Evolutionary conservation across 2,329 filamentous ascomycete species (phyloP).

Genomic region (Aurifilum marmelostoma): DNA sequence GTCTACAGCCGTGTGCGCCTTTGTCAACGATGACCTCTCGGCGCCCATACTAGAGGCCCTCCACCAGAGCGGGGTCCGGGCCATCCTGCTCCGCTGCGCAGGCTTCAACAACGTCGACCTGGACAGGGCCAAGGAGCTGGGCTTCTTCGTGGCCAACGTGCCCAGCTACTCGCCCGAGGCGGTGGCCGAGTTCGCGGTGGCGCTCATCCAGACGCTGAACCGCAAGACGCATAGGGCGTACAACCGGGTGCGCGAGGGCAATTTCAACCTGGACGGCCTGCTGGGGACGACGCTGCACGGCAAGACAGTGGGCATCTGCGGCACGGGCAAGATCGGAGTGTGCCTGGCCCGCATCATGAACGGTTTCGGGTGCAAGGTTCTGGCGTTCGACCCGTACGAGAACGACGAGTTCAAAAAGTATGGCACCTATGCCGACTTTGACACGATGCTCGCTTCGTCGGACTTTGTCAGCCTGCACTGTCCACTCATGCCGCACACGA

Average conservation of each 20-base stretch:
- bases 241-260: conserved; percentile 69
- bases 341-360: conserved; percentile 63
- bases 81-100: conserved; percentile 67
- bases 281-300: conserved; percentile 63
- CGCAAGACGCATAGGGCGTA: conserved; percentile 70
- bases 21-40: conserved; percentile 66
- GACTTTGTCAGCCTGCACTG: conserved; percentile 70
- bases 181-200: conserved; percentile 71
- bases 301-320: conserved; percentile 69
- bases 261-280: conserved; percentile 68
- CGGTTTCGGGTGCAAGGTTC: conserved; percentile 66
- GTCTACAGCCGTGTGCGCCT: conserved; percentile 65
- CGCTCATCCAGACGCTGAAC: conserved; percentile 68
- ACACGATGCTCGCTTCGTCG: conserved; percentile 55
- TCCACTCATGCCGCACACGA: conserved; percentile 62
- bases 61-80: conserved; percentile 53
- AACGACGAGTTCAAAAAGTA: conserved; percentile 51
- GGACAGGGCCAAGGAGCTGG: conserved; percentile 53
- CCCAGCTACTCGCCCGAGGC: conserved; percentile 71
- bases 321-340: conserved; percentile 67
- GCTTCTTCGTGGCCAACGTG: conserved; percentile 67
- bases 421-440: conserved; percentile 58
- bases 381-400: conserved; percentile 64
- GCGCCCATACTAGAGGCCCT: conserved; percentile 56
- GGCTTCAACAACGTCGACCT: conserved; percentile 72